Evolutionary conservation across 371 early-diverging fungal genomes (phyloP), one percentile per base, ranked within the genome.

Genomic region (Dinochytrium kinnereticum): DNA sequence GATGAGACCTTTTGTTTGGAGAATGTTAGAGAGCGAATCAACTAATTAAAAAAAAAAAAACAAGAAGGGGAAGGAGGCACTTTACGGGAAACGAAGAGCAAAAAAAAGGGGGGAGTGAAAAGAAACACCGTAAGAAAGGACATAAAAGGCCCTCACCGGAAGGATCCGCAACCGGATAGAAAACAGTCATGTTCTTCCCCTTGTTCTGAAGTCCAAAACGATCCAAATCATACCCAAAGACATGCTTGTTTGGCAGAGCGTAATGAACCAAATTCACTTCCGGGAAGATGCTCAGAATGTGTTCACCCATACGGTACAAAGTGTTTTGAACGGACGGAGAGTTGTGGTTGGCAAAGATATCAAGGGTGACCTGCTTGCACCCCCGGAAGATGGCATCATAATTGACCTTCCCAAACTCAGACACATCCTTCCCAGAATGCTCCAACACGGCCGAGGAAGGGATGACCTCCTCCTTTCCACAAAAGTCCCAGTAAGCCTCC

Each of bases 181-280:
- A 94, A 72, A 94, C 90, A 75, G 85, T 85, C 68, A 87, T 83
- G 68, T 92, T 88, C 77, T 83, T 82, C 69, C 85, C 88, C 72
- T 87, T 77, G 85, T 94, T 94, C 77, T 89, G 85, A 71, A 92
- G 86, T 67, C 91, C 91, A 49, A 81, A 94, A 88, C 83, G 89
- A 88, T 78, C 80, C 85, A 94, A 70, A 73, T 94, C 92, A 64
- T 92, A 86, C 49, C 89, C 89, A 76, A 93, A 92, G 79, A 90
- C 89, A 80, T 94, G 94, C 81, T 90, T 91, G 86, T 94, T 94
- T 81, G 94, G 94, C 61, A 94, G 86, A 64, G 91, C 87, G 77
- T 92, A 92, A 71, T 85, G 86, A 70, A 93, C 83, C 68, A 91
- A 89, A 31, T 84, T 87, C 59, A 94, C 80, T 51, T 84, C 85